Evolutionary conservation across 1,284 basidiomycete genomes (phyloP).

Genomic region (Microbotryomycetes sp.): DNA sequence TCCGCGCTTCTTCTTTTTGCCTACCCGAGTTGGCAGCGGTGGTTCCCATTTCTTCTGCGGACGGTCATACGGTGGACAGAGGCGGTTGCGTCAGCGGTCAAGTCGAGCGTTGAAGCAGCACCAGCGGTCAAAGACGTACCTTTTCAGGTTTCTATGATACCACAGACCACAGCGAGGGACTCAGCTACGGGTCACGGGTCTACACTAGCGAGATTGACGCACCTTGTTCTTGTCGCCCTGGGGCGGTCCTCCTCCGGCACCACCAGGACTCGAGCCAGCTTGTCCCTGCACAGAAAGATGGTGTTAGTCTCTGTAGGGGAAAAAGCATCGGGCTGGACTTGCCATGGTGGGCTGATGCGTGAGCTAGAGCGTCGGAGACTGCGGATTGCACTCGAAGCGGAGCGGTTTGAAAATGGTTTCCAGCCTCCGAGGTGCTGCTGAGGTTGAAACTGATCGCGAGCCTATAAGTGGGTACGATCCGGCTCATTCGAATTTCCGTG

Average conservation of each 20-base stretch:
- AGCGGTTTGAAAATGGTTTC: too few relatives aligned
- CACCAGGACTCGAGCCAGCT: constrained; percentile 18
- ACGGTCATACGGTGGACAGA: too few relatives aligned
- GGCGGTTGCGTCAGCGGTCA: constrained; percentile 1
- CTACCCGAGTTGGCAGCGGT: constrained; percentile 91
- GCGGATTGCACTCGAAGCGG: too few relatives aligned
- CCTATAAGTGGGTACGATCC: too few relatives aligned
- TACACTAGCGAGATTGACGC: neutral
- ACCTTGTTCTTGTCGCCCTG: constrained; percentile 34
- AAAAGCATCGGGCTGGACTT: too few relatives aligned
- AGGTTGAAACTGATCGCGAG: too few relatives aligned
- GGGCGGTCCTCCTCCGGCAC: constrained; percentile 12
- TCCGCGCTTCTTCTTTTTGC: constrained; percentile 83
- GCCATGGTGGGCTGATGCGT: too few relatives aligned
- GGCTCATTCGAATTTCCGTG: too few relatives aligned
- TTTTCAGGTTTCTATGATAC: constrained; percentile 27
- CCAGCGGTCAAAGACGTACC: constrained; percentile 17
- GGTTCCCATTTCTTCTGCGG: constrained; percentile 93
- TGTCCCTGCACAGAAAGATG: constrained; percentile 15
- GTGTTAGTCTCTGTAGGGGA: too few relatives aligned
- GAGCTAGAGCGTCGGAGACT: too few relatives aligned
- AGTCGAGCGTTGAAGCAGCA: neutral
- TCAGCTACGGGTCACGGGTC: neutral
- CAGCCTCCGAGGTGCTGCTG: too few relatives aligned
- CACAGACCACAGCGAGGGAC: neutral